A percentile compares a stretch with the other conserved stretches of the same genome.
phyloP scores from a whole-genome alignment of 2,329 filamentous ascomycete species.

The Colletotrichum filicis region DNA sequence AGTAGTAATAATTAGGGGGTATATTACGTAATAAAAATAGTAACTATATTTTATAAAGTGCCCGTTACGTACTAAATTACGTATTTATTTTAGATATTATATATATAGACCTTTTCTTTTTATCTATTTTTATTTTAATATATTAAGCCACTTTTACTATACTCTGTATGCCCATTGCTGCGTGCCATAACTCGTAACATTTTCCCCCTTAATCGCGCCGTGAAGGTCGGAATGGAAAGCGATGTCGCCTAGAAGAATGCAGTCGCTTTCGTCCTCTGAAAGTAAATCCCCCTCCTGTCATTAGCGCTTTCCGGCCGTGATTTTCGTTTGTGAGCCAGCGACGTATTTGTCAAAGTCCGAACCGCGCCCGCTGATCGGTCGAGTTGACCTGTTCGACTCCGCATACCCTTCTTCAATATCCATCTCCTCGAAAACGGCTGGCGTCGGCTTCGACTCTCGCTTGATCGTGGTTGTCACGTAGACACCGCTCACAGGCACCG shows the following conservation, averaged over 20 bases:
- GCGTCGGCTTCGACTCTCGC: slow-evolving; percentile 44
- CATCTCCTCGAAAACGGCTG: slow-evolving; percentile 15
- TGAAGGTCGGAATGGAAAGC: neutral
- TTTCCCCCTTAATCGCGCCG: neutral
- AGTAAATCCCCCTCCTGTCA: neutral
- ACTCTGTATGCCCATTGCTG: too few relatives aligned
- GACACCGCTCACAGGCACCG: slow-evolving; percentile 37
- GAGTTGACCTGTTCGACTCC: neutral
- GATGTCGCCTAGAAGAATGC: slow-evolving; percentile 5
- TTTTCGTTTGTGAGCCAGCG: slow-evolving; percentile 10
- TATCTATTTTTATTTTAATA: too few relatives aligned
- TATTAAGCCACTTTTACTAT: too few relatives aligned
- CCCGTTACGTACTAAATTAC: too few relatives aligned
- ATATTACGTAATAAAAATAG: too few relatives aligned
- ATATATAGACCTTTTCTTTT: too few relatives aligned
- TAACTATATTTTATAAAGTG: too few relatives aligned
- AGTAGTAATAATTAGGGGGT: too few relatives aligned
- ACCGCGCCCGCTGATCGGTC: neutral
- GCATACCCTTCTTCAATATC: slow-evolving; percentile 15
- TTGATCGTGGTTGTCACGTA: slow-evolving; percentile 52
- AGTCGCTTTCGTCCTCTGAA: neutral
- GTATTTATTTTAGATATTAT: too few relatives aligned
- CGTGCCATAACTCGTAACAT: too few relatives aligned
- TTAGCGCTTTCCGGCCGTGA: slow-evolving; percentile 9
- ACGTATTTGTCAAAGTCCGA: neutral